A percentile compares a stretch with the other conserved stretches of the same genome.
Evolutionary conservation across 257 asterid genomes (phyloP).

Genomic region (Cinchona pubescens): DNA sequence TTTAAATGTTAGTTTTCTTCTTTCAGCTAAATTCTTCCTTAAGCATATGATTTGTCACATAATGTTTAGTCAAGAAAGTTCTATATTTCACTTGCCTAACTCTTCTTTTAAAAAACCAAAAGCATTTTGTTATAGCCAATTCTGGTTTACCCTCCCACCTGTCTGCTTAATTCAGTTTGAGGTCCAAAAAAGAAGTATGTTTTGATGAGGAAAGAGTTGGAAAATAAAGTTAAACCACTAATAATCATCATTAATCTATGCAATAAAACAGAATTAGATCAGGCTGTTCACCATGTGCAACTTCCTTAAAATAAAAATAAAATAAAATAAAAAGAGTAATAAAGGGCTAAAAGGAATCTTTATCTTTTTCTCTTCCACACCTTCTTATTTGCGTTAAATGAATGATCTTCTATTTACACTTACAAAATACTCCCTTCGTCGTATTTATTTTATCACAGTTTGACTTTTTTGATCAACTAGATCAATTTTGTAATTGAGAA

Average conservation of each 20-base stretch:
- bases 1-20: constrained; percentile 5
- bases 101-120: constrained; percentile 21
- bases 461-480: too few species aligned
- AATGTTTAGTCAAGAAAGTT: constrained; percentile 23
- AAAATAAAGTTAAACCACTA: constrained; percentile 23
- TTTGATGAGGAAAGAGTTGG: constrained; percentile 23
- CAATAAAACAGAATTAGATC: constrained; percentile 18
- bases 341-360: constrained; percentile 28
- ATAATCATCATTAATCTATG: constrained; percentile 9
- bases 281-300: constrained; percentile 46
- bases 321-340: constrained; percentile 27
- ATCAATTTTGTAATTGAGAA: too few species aligned
- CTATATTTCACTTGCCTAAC: constrained; percentile 22
- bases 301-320: constrained; percentile 32
- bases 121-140: constrained; percentile 28
- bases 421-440: too few species aligned
- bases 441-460: too few species aligned
- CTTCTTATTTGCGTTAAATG: too few species aligned
- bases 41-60: constrained; percentile 26
- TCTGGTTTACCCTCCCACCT: constrained; percentile 28
- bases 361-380: constrained; percentile 10
- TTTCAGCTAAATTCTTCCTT: constrained; percentile 7
- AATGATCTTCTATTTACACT: too few species aligned
- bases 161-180: constrained; percentile 28
- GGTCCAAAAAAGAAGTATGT: constrained; percentile 30